These are phyloP conservation scores for Fusarium sp. DNA, from an alignment of 2,329 filamentous ascomycete genomes.

Conservation along the genomic window DNA sequence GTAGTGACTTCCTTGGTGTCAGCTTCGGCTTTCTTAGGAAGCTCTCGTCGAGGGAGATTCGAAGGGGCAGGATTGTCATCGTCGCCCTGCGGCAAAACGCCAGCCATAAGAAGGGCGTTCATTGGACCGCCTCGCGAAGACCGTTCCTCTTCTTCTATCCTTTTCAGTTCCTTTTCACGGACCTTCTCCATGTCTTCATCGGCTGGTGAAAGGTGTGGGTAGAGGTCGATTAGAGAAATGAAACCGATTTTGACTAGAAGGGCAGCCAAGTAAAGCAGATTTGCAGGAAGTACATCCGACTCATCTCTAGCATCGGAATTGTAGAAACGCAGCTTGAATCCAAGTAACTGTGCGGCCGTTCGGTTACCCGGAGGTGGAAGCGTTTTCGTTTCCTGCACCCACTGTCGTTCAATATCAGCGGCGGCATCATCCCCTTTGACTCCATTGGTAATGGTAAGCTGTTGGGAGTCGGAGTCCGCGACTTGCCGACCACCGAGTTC, in stretches of 20 bases:
- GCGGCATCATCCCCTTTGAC: slow-evolving; percentile 60
- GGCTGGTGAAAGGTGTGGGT: slow-evolving; percentile 88
- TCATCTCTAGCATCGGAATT: slow-evolving; percentile 82
- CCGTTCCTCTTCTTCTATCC: slow-evolving; percentile 82
- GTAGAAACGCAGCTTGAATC: slow-evolving; percentile 98
- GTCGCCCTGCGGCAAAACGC: slow-evolving; percentile 73
- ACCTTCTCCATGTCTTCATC: slow-evolving; percentile 86
- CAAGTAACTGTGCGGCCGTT: slow-evolving; percentile 92
- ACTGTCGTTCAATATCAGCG: slow-evolving; percentile 72
- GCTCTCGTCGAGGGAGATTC: slow-evolving; percentile 63
- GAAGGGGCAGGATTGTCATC: slow-evolving; percentile 76
- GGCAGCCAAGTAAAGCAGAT: slow-evolving; percentile 91
- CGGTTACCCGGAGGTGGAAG: slow-evolving; percentile 88
- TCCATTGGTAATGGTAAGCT: slow-evolving; percentile 56
- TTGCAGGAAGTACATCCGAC: slow-evolving; percentile 85
- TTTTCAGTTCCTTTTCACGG: slow-evolving; percentile 76
- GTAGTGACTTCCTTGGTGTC: slow-evolving; percentile 63
- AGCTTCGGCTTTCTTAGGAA: slow-evolving; percentile 64
- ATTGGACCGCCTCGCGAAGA: slow-evolving; percentile 76
- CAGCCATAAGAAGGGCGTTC: slow-evolving; percentile 90
- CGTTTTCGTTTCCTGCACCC: slow-evolving; percentile 85
- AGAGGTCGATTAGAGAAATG: slow-evolving; percentile 90
- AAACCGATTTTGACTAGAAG: slow-evolving; percentile 97
- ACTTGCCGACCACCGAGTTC: slow-evolving; percentile 83
- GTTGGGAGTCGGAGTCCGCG: slow-evolving; percentile 68